Percentiles rank a stretch among this genome's conserved stretches.
phyloP scores from a whole-genome alignment of 805 yeast genomes.

The Starmerella etchellsii region DNA sequence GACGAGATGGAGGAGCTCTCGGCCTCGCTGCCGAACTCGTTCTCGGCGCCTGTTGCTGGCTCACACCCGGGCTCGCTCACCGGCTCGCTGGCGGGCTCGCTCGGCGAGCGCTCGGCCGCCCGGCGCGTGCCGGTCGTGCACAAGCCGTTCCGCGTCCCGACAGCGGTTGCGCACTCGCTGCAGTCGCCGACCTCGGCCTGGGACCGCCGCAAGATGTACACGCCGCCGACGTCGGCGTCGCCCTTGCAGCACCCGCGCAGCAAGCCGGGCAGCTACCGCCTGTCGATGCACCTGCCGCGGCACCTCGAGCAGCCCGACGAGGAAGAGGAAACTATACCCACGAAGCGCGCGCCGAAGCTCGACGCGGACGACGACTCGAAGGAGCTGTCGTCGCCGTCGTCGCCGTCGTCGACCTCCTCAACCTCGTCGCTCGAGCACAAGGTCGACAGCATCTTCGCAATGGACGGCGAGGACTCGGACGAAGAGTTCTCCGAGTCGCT shows the following conservation, averaged over 20 bases:
- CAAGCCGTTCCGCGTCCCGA: conserved; percentile 22
- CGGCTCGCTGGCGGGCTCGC: neutral
- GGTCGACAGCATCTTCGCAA: conserved; percentile 11
- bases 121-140: conserved; percentile 16
- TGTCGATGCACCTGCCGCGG: conserved; percentile 9
- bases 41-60: conserved; percentile 3
- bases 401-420: conserved; percentile 4
- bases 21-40: neutral
- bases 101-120: conserved; percentile 6
- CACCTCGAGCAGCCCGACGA: conserved; percentile 16
- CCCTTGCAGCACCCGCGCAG: neutral
- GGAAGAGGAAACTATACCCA: neutral
- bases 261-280: conserved; percentile 2
- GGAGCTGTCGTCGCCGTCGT: conserved; percentile 1
- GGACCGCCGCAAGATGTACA: conserved; percentile 22
- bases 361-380: conserved; percentile 6
- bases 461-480: too few relatives aligned
- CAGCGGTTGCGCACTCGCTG: conserved; percentile 19
- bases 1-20: conserved; percentile 43
- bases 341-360: neutral
- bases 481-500: too few relatives aligned
- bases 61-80: neutral
- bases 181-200: conserved; percentile 14
- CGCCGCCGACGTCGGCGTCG: conserved; percentile 17
- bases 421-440: neutral